Base-by-base conservation (phyloP, 2,329 filamentous ascomycete species). In the Penicillium decumbens region DNA sequence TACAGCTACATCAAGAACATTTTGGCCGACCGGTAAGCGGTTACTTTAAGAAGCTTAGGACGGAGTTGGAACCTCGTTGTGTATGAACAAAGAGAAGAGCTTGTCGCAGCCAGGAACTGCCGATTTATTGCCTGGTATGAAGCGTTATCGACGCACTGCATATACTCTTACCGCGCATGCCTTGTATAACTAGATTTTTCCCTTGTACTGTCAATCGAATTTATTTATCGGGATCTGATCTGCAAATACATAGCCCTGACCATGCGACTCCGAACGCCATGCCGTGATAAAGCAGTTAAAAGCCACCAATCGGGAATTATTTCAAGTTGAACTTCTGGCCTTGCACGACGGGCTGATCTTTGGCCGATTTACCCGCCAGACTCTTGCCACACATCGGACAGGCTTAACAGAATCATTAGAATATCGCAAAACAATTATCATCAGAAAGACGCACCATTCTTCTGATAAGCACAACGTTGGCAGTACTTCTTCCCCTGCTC, bases 1-100 rank as follows among this genome's bases (percentile, higher is more conserved):
- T 95, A 83, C 77, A 79, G 75, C 54, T 79, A 80, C 49, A 80
- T 96, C 56, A 83, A 81, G 73, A 88, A 92, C 68, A 93, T 95
- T 85, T 79, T 97, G 73, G 80, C 84, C 20, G 83, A 89, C 61
- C 80, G 88, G 75, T 95, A 79, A 59, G 18, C 33, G 33, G 23
- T 27, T 35, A 35, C 32, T 15, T 10, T 40, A 15, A 13, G 6
- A 20, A 27, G 23, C 13, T 8, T 40, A 24, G 24, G 12, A 4
- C 2, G 33, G 38, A 24, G 23, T 40, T 40, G 1, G 38, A 13
- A 27, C 13, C 27, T 28, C 12, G 24, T 29, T 28, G 39, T 51
- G 58, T 40, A 47, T 46, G 39, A 53, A 47, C 46, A 54, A 41
- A 24, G 35, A 37, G 45, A 46, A 45, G 47, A 46, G 20, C 41